A percentile compares a stretch with the other conserved stretches of the same genome.
phyloP scores from a whole-genome alignment of 2,329 filamentous ascomycete species.

The Fusarium dlaminii region DNA sequence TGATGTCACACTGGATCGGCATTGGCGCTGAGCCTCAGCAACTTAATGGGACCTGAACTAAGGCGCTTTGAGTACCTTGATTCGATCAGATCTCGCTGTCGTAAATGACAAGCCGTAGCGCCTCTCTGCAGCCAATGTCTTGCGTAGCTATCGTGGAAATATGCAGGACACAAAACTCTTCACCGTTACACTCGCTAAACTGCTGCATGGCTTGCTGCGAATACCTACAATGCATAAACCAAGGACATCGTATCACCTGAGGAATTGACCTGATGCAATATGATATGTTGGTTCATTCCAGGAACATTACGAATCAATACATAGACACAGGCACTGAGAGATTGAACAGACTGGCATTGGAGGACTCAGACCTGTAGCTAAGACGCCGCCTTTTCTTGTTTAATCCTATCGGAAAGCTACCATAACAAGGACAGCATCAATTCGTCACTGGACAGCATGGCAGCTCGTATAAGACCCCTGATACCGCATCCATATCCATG shows the following conservation, averaged over 20 bases:
- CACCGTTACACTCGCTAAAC: neutral
- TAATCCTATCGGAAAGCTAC: neutral
- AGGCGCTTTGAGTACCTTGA: neutral
- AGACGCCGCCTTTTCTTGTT: neutral
- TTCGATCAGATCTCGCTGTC: slow-evolving; percentile 14
- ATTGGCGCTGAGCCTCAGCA: neutral
- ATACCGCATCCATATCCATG: slow-evolving; percentile 6
- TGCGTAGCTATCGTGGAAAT: neutral
- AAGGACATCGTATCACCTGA: neutral
- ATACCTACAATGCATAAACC: neutral
- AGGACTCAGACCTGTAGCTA: neutral
- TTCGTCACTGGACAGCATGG: neutral
- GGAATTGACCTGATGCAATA: neutral
- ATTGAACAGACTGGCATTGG: neutral
- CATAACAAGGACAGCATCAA: neutral
- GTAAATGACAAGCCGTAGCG: slow-evolving; percentile 16
- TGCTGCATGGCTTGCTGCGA: neutral
- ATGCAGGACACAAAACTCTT: neutral
- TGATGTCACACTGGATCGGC: slow-evolving; percentile 1
- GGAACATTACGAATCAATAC: neutral
- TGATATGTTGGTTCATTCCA: neutral
- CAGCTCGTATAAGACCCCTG: slow-evolving; percentile 16
- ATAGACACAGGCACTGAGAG: neutral
- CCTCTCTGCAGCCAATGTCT: neutral
- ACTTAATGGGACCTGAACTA: slow-evolving; percentile 5